Evolutionary conservation across 2,329 filamentous ascomycete species (phyloP), one percentile per base, ranked within the genome.

Genomic region (Verticillium nonalfalfae): DNA sequence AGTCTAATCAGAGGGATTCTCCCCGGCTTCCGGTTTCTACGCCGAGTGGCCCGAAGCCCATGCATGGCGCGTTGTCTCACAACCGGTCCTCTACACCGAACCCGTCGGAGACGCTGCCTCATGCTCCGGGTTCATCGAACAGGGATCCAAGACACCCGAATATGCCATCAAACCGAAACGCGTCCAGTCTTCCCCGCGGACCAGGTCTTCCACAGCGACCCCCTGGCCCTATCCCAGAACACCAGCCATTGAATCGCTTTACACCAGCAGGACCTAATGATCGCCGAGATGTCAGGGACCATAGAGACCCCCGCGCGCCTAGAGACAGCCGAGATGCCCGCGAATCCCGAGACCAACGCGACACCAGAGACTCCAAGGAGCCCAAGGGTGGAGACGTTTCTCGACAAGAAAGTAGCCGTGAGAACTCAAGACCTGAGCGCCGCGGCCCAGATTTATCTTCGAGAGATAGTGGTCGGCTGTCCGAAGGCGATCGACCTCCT

Each of bases 171-270:
- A 56, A 63, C 61, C 59, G 62, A 52, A 59, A 33, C 40, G 38
- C 59, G 4, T 57, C 60, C 31, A 64, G 34, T 35, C 33, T n/a
- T 11, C 74, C 71, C 7, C 70, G 69, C 40, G 74, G 72, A 63
- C 40, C 58, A 21, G 74, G 72, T 15, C 73, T 89, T 7, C 86
- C 86, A 1, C 85, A 74, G 60, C 79, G 85, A 60, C 85, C 85
- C 15, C 84, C 88, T 64, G 78, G 85, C 11, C 83, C 83, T 7
- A 79, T 83, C 56, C 79, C 79, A 0, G 76, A 77, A 2, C 78
- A 80, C 63, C 78, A 77, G 60, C 73, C 74, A 10, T 74, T 79
- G 31, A 80, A 81, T 58, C 76, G 81, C 38, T 81, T 77, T 40
- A 63, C 68, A 13, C 67, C 68, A 2, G 58, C 63, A 55, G 60